phyloP scores from a whole-genome alignment of 257 asterid species.

The Cynanchum wilfordii region DNA sequence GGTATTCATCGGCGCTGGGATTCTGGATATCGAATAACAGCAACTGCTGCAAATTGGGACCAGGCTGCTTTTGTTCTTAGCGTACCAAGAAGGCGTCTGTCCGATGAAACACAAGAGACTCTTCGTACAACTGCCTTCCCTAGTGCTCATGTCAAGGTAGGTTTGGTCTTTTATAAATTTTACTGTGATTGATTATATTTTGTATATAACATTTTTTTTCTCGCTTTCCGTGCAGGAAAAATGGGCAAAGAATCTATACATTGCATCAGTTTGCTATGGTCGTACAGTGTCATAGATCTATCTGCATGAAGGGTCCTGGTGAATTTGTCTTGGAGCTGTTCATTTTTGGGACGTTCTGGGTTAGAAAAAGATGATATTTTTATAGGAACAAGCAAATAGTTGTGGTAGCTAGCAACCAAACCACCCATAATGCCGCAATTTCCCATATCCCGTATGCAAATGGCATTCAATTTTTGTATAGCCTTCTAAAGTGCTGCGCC shows the following conservation, averaged over 20 bases:
- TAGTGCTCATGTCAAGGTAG: constrained; percentile 65
- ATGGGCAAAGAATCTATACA: constrained; percentile 31
- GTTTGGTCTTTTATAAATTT: not conserved
- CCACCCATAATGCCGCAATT: constrained; percentile 8
- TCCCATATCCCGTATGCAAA: constrained; percentile 10
- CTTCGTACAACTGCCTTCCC: constrained; percentile 87
- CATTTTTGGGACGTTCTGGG: constrained; percentile 8
- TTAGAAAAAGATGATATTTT: constrained; percentile 11
- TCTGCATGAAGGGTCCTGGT: not conserved
- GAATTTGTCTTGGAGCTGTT: constrained; percentile 3
- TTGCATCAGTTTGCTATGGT: constrained; percentile 30
- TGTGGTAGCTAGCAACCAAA: constrained; percentile 17
- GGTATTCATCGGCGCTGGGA: constrained; percentile 88
- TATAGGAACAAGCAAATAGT: constrained; percentile 20
- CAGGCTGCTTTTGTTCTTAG: constrained; percentile 74
- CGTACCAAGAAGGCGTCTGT: constrained; percentile 51
- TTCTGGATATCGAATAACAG: constrained; percentile 66
- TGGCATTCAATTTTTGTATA: constrained; percentile 24
- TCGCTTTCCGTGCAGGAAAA: constrained; percentile 22
- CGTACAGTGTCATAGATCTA: constrained; percentile 39
- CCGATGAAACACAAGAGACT: constrained; percentile 83
- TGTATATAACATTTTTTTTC: not conserved
- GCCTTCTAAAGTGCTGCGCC: constrained; percentile 10
- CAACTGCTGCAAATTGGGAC: constrained; percentile 72
- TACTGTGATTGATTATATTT: not conserved